A percentile compares a stretch with the other conserved stretches of the same genome.
These are phyloP conservation scores for Theobroma grandiflorum DNA, from an alignment of 441 rosid genomes.

Conservation along the genomic window DNA sequence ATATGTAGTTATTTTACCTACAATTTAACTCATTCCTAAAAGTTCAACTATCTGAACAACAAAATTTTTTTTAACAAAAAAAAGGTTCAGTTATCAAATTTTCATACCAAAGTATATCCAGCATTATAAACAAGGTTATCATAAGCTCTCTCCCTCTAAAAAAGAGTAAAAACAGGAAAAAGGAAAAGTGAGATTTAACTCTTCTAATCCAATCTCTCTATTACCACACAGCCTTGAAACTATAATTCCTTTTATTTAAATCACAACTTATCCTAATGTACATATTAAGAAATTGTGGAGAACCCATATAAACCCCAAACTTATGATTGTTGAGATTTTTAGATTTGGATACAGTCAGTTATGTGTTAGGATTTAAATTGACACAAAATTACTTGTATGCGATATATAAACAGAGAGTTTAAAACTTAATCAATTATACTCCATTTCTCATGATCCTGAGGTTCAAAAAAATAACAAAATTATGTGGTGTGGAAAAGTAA, in stretches of 20 bases:
- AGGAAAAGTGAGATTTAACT: not conserved
- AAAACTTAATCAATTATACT: not conserved
- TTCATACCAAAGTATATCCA: not conserved
- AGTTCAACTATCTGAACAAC: not conserved
- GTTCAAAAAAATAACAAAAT: not conserved
- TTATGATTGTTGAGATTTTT: not conserved
- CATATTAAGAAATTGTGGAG: too few relatives aligned
- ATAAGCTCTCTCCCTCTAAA: not conserved
- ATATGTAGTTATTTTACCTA: not conserved
- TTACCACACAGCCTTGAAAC: not conserved
- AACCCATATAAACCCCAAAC: not conserved
- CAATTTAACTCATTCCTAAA: not conserved
- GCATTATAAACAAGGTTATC: not conserved
- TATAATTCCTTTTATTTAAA: not conserved
- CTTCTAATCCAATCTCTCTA: not conserved
- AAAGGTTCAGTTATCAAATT: not conserved
- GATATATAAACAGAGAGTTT: slow-evolving; percentile 5
- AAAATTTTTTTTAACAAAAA: not conserved
- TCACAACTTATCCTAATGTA: not conserved
- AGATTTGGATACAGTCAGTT: not conserved
- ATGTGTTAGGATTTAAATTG: not conserved
- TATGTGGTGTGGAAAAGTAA: not conserved
- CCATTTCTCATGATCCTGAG: not conserved
- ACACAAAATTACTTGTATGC: not conserved
- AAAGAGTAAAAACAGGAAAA: too few relatives aligned